Evolutionary conservation across 2,329 filamentous ascomycete species (phyloP).

Genomic region (Penicillium vulpinum): DNA sequence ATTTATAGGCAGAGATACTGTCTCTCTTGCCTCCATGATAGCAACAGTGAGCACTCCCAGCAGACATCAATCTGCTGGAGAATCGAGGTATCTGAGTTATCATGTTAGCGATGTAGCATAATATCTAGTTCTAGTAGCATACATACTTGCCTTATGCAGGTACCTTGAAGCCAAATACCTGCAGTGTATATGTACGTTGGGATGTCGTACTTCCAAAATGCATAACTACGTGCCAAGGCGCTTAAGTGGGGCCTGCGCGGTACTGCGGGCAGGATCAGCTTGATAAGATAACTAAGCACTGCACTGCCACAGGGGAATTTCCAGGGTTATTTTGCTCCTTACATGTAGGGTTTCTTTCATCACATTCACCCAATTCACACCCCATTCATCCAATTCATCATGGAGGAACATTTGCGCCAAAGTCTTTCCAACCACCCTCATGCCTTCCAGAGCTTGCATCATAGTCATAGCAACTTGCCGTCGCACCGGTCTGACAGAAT

Average conservation of each 20-base stretch:
- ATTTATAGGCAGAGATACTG: not conserved
- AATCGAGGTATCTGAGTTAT: not conserved
- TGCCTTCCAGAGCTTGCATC: constrained; percentile 26
- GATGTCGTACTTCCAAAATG: not conserved
- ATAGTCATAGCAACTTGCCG: constrained; percentile 21
- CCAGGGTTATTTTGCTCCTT: constrained; percentile 1
- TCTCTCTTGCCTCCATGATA: not conserved
- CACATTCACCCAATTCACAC: not conserved
- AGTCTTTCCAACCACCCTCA: constrained; percentile 31
- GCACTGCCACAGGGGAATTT: constrained; percentile 3
- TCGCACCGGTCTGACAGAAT: constrained; percentile 24
- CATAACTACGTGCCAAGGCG: not conserved
- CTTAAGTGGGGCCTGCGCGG: too few relatives aligned
- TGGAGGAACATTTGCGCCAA: constrained; percentile 33
- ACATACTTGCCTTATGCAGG: not conserved
- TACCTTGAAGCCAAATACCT: not conserved
- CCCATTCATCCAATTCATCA: constrained; percentile 10
- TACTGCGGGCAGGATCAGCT: not conserved
- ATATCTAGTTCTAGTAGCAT: not conserved
- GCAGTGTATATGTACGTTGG: not conserved
- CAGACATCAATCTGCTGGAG: not conserved
- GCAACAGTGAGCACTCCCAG: too few relatives aligned
- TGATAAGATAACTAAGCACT: constrained; percentile 3
- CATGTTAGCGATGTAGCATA: not conserved
- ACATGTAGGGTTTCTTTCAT: not conserved